Conservation (phyloP, 345 rosid species). For the Eucalyptus pauciflora region DNA sequence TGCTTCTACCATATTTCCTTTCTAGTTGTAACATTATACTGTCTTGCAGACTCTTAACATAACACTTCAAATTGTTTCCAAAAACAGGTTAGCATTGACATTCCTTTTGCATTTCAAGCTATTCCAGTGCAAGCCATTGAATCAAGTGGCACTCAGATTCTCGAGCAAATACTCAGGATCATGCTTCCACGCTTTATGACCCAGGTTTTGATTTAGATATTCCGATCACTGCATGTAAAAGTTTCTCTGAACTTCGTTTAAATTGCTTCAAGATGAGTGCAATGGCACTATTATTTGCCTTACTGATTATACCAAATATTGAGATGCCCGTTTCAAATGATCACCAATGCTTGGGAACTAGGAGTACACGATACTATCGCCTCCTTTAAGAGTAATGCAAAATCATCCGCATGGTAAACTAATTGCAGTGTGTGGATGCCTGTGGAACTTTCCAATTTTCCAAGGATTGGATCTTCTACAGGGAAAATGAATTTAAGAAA, state of each 20-base stretch:
- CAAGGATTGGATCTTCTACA: background rate
- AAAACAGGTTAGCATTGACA: constrained; percentile 59
- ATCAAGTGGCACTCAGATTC: constrained; percentile 71
- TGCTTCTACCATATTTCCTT: constrained; percentile 1
- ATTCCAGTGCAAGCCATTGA: constrained; percentile 68
- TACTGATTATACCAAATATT: background rate
- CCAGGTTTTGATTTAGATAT: constrained; percentile 33
- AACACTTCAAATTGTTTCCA: background rate
- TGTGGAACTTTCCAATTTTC: background rate
- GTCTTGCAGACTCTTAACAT: background rate
- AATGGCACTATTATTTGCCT: background rate
- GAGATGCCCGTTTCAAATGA: background rate
- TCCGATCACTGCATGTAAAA: background rate
- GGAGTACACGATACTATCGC: background rate
- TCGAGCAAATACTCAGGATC: constrained; percentile 63
- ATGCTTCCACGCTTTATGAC: constrained; percentile 94
- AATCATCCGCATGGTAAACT: background rate
- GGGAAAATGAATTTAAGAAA: background rate
- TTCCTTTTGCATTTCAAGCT: constrained; percentile 69
- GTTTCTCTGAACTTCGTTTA: background rate
- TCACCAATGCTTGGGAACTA: background rate
- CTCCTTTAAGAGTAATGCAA: background rate
- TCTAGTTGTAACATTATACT: background rate
- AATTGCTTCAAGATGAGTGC: background rate
- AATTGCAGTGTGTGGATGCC: background rate